These are phyloP conservation scores for Hygrocybe punicea DNA, from an alignment of 768 basidiomycete genomes.

Conservation along the genomic window DNA sequence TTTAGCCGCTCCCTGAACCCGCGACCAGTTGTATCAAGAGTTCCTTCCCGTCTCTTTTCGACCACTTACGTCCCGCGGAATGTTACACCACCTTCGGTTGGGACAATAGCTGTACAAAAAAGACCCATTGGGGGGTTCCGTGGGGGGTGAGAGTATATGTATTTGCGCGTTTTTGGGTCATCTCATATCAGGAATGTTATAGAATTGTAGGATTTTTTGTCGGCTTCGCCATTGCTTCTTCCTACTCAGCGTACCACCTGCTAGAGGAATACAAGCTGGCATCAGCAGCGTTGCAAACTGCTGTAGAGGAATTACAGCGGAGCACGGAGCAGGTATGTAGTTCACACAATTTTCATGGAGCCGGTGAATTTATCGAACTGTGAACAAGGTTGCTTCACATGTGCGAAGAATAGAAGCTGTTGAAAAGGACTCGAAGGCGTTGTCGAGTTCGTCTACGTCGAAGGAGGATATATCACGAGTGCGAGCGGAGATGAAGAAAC, in stretches of 20 bases:
- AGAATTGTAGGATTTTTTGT: slow-evolving; percentile 84
- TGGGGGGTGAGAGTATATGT: slow-evolving; percentile 49
- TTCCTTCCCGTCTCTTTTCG: slow-evolving; percentile 39
- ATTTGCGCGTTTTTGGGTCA: not conserved
- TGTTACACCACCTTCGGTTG: slow-evolving; percentile 44
- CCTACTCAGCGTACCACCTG: slow-evolving; percentile 81
- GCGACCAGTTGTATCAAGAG: not conserved
- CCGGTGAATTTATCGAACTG: not conserved
- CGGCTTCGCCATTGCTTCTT: slow-evolving; percentile 87
- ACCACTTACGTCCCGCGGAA: slow-evolving; percentile 44
- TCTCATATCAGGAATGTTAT: slow-evolving; percentile 5
- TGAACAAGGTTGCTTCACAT: slow-evolving; percentile 70
- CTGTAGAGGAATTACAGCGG: slow-evolving; percentile 79
- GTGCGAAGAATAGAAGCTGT: slow-evolving; percentile 80
- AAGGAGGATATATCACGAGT: slow-evolving; percentile 80
- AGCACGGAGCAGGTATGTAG: slow-evolving; percentile 71
- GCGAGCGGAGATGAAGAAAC: slow-evolving; percentile 79
- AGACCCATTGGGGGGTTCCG: slow-evolving; percentile 74
- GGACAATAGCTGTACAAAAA: slow-evolving; percentile 54
- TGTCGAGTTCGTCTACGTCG: slow-evolving; percentile 59
- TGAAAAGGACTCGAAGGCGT: slow-evolving; percentile 81
- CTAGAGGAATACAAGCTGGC: slow-evolving; percentile 89
- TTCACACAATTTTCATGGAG: not conserved
- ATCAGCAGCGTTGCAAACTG: slow-evolving; percentile 81
- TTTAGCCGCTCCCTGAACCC: not conserved